Evolutionary conservation across 2,329 filamentous ascomycete genomes (phyloP), one percentile per base, ranked within the genome.

Genomic region (Pyricularia grisea): DNA sequence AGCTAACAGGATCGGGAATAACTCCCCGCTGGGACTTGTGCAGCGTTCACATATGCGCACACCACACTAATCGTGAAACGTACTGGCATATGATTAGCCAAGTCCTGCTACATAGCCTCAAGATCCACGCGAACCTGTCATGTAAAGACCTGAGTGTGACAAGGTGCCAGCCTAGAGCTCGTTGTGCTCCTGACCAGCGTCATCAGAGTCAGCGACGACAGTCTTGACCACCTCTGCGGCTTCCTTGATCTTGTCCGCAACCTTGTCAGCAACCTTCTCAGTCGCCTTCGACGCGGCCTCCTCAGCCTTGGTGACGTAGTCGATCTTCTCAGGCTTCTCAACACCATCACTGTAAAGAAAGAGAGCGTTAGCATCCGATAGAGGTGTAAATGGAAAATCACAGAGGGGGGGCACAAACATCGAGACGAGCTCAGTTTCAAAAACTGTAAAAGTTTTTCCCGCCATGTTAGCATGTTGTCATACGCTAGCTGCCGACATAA

Each of bases 331-430:
- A 69, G 82, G 82, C 72, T 82, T 81, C 68, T 80, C 77, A 31
- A 94, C 91, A 33, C 93, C 93, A 20, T 89, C 83, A 76, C 98
- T 97, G 69, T 86, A 75, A 97, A 83, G 73, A 98, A 83, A 81
- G 97, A 93, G 65, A 94, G 97, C 83, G 97, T 92, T 77, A 98
- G 97, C 11, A 42, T 25, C 58, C 23, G 25, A 23, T 27, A 7
- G n/a, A 12, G 58, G 58, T 14, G 58, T 9, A 12, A 25, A 9
- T n/a, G 23, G 58, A 27, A 61, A 25, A 23, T 25, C 5, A n/a
- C 42, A 61, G 14, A 61, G 14, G n/a, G 58, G n/a, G 23, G n/a
- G 2, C 50, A 61, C 58, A 61, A 61, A 61, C 58, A 61, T 61
- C 3, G n/a, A 12, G 23, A 61, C n/a, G 2, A 61, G 58, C 23